Evolutionary conservation across 805 yeast species (phyloP), one percentile per base, ranked within the genome.

Genomic region (Candida alai): DNA sequence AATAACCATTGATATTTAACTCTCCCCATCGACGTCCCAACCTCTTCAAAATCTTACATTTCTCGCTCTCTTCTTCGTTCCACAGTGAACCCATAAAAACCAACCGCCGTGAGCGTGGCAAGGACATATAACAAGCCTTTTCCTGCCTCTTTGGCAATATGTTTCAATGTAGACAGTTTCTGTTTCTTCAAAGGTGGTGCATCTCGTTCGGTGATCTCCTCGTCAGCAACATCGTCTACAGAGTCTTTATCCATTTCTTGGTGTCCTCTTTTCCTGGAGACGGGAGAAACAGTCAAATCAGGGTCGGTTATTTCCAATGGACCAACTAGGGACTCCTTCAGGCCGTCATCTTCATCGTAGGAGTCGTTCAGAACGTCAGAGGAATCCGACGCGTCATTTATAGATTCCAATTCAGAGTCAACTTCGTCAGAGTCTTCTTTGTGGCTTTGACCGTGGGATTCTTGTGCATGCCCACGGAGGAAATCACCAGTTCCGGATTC

Each of bases 71-170:
- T 21, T n/a, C 24, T n/a, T n/a, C n/a, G n/a, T n/a, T n/a, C n/a
- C n/a, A n/a, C n/a, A 24, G 24, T 21, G 43, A 43, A 25, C 58
- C 68, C 68, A 45, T 61, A 64, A 5, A 52, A 41, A n/a, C 64
- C 67, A 32, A 64, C 47, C 1, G 62, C 66, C 8, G 52, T 35
- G 16, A 64, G 43, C 6, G 69, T 60, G 2, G 55, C 60, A 8
- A 48, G 24, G 4, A 47, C 59, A 37, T 64, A 64, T 8, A 56
- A 22, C 6, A 51, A 30, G 10, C 65, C 70, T 40, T 59, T 64
- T 5, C 46, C 51, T 10, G 46, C 38, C 41, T 64, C 70, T 37
- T 58, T 60, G 6, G 46, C 44, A 29, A 58, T 25, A 2, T 44
- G 34, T 26, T 45, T 49, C 12, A 40, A 20, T 12, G 21, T 24